Percentiles rank a stretch among this genome's conserved stretches.
These are phyloP conservation scores for Reutealis trisperma DNA, from an alignment of 345 rosid species.

Conservation along the genomic window DNA sequence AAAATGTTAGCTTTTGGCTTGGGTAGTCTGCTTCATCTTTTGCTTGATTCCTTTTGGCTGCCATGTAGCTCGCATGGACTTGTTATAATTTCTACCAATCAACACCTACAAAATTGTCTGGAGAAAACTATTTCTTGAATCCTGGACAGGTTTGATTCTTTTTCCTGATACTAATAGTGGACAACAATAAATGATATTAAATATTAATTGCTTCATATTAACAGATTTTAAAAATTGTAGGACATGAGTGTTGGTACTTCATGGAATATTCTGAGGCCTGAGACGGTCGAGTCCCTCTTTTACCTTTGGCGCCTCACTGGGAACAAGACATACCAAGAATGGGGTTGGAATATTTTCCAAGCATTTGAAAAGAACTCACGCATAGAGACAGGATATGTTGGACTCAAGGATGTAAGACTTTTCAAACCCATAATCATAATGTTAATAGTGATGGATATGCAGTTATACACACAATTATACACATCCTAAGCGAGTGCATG, in stretches of 20 bases:
- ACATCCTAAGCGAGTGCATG: no score
- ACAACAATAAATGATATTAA: not conserved
- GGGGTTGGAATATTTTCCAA: constrained; percentile 99
- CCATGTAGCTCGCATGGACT: constrained; percentile 91
- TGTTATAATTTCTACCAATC: constrained; percentile 96
- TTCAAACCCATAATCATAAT: not conserved
- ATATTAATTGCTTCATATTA: not conserved
- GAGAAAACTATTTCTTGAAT: constrained; percentile 90
- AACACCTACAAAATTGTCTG: constrained; percentile 90
- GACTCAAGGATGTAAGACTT: constrained; percentile 85
- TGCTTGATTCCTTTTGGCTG: not conserved
- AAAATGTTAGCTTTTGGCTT: not conserved
- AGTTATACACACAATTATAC: no score
- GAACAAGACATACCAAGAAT: constrained; percentile 87
- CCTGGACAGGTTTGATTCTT: constrained; percentile 56
- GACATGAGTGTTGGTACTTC: constrained; percentile 98
- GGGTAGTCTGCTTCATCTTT: not conserved
- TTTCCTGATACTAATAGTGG: constrained; percentile 9
- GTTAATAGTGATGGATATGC: no score
- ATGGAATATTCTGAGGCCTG: constrained; percentile 95
- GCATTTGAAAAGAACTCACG: constrained; percentile 95
- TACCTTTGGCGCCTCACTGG: constrained; percentile 97
- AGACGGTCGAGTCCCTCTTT: constrained; percentile 92
- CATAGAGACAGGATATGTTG: constrained; percentile 82
- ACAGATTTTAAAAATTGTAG: constrained; percentile 32